Conservation (phyloP, 2,329 filamentous ascomycete genomes). For the Zymoseptoria tritici region DNA sequence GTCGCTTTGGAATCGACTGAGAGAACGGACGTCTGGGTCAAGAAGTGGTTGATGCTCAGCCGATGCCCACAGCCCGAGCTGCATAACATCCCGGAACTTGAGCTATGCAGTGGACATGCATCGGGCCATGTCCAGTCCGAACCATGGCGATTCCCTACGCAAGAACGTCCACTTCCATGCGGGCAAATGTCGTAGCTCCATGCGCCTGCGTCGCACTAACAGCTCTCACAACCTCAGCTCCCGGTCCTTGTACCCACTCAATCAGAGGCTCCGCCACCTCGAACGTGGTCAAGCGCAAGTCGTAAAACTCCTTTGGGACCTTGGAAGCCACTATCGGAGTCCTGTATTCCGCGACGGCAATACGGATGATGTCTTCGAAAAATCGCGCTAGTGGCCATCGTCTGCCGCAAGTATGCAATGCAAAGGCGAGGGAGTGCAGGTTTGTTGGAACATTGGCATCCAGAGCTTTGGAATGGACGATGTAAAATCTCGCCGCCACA, state of each 20-base stretch:
- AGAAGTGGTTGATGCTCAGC: too few species aligned
- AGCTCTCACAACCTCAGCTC: neutral
- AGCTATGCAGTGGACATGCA: neutral
- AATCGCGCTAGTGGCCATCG: constrained; percentile 21
- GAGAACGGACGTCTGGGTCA: too few species aligned
- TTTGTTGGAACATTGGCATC: constrained; percentile 19
- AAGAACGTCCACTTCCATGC: constrained; percentile 3
- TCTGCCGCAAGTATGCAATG: constrained; percentile 21
- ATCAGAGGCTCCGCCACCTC: constrained; percentile 24
- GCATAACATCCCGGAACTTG: neutral
- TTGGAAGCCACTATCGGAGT: constrained; percentile 17
- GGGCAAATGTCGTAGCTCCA: constrained; percentile 1
- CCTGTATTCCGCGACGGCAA: constrained; percentile 23
- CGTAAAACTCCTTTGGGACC: constrained; percentile 24
- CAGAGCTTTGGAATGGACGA: constrained; percentile 25
- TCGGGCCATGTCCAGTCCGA: neutral
- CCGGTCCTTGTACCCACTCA: constrained; percentile 18
- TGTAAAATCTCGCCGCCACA: constrained; percentile 22
- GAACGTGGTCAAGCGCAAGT: constrained; percentile 23
- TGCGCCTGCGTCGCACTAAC: constrained; percentile 1
- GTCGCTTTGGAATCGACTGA: too few species aligned
- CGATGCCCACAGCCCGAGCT: too few species aligned
- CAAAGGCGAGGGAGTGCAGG: constrained; percentile 21
- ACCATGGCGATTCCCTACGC: neutral
- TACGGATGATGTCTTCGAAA: constrained; percentile 23